Base-by-base conservation (phyloP, 345 rosid species). In the Jatropha curcas region DNA sequence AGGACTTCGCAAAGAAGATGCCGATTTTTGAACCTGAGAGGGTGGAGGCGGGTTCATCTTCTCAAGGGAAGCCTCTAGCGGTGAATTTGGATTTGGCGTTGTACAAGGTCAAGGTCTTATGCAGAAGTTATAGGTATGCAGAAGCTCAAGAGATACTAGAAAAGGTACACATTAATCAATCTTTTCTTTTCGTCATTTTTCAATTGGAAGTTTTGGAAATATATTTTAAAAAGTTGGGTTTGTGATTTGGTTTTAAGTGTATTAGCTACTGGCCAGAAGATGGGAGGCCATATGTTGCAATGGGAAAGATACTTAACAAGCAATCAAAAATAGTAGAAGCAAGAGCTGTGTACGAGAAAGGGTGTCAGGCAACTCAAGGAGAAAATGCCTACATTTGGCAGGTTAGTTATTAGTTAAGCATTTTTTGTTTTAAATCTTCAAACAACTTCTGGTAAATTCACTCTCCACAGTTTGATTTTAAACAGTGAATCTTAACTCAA, bases 331-430 rank as follows among this genome's bases (percentile, higher is more conserved):
- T 28, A 17, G 81, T 74, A 1, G 94, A 88, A 35, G 97, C 96
- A 12, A 83, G 97, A 83, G 89, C 82, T 43, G 84, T 89, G 60
- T 95, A 95, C 52, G 93, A 91, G 77, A 84, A 79, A 77, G 99
- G 97, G 41, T 90, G 98, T 84, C 98, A 92, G 73, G 88, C 98
- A 52, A 89, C 98, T 55, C 92, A 90, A 81, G 99, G 99, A 73
- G 99, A 95, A 81, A 95, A 95, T 83, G 84, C 99, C 39, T 95
- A 84, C 83, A 85, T 95, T 84, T 95, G 99, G 99, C 98, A 95
- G 99, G 99, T 90, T 52, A 31, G 73, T 61, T 24, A 61, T 60
- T 58, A 31, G 14, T 27, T 13, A 39, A 27, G 1, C 35, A 52
- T 22, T n/a, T n/a, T 55, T 0, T 24, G 13, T 55, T 22, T 55